Evolutionary conservation across 2,329 filamentous ascomycete genomes (phyloP).

Genomic region (Cytospora mali): DNA sequence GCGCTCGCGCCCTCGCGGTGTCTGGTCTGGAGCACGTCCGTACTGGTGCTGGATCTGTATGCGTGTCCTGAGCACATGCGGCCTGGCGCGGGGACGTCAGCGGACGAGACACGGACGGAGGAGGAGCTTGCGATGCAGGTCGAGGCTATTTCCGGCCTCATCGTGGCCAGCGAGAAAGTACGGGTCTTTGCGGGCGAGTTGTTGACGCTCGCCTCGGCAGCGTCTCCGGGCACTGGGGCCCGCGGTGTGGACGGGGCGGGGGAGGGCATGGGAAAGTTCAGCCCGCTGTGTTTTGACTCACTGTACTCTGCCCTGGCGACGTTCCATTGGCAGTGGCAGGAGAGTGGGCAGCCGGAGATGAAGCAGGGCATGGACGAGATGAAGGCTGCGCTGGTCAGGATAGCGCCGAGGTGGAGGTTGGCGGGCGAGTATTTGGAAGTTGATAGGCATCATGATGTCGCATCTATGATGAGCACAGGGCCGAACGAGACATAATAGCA

Average conservation of each 20-base stretch:
- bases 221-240: not conserved
- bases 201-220: constrained; percentile 9
- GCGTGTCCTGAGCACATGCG: constrained; percentile 37
- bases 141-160: constrained; percentile 39
- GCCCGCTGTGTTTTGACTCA: constrained; percentile 42
- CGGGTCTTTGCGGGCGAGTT: constrained; percentile 36
- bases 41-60: constrained; percentile 43
- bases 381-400: constrained; percentile 34
- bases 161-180: constrained; percentile 35
- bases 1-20: constrained; percentile 29
- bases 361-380: constrained; percentile 37
- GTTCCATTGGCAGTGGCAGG: constrained; percentile 42
- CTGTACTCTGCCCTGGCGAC: constrained; percentile 43
- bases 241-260: not conserved
- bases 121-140: constrained; percentile 38
- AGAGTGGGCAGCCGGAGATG: constrained; percentile 39
- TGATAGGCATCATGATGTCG: constrained; percentile 41
- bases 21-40: constrained; percentile 30
- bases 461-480: constrained; percentile 27
- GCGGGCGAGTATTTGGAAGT: constrained; percentile 42
- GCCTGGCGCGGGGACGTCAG: constrained; percentile 31
- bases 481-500: constrained; percentile 11
- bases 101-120: constrained; percentile 41
- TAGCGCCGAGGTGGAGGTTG: constrained; percentile 40
- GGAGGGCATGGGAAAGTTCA: constrained; percentile 31